These are phyloP conservation scores for Plasmopara viticola DNA, from an alignment of 352 stramenopile species.

Conservation along the genomic window DNA sequence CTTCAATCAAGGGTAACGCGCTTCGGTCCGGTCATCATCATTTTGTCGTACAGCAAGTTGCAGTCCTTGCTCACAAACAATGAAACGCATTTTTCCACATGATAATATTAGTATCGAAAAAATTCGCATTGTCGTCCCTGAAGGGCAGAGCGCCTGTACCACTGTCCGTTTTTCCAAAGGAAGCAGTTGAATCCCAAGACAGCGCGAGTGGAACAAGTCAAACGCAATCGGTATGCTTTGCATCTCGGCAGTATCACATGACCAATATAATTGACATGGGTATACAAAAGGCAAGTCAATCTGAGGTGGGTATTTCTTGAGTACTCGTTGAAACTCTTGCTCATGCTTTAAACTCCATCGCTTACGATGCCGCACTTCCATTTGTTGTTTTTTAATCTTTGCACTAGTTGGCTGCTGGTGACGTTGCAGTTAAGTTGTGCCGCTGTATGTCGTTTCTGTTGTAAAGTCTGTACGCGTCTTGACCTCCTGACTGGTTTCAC, in stretches of 20 bases:
- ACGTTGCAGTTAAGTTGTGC: no score
- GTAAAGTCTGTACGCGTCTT: neutral
- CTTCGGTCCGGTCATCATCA: neutral
- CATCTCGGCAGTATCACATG: slow-evolving; percentile 1
- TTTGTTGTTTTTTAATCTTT: neutral
- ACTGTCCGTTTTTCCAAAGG: slow-evolving; percentile 35
- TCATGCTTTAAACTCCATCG: neutral
- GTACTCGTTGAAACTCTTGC: slow-evolving; percentile 1
- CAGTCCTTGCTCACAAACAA: slow-evolving; percentile 43
- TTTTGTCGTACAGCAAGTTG: neutral
- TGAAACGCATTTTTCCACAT: slow-evolving; percentile 38
- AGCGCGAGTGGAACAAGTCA: slow-evolving; percentile 33
- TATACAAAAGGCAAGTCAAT: slow-evolving; percentile 3
- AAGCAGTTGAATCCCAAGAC: slow-evolving; percentile 40
- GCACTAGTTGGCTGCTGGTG: neutral
- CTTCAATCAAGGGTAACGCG: neutral
- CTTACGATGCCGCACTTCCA: neutral
- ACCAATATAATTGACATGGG: slow-evolving; percentile 2
- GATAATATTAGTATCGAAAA: slow-evolving; percentile 37
- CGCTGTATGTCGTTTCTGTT: no score
- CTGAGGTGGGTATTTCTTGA: neutral
- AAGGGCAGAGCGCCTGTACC: slow-evolving; percentile 34
- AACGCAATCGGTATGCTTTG: slow-evolving; percentile 18
- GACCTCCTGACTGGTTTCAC: slow-evolving; percentile 1
- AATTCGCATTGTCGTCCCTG: slow-evolving; percentile 18